These are phyloP conservation scores for Penicillium sp. DNA, from an alignment of 2,329 filamentous ascomycete species.

Conservation along the genomic window DNA sequence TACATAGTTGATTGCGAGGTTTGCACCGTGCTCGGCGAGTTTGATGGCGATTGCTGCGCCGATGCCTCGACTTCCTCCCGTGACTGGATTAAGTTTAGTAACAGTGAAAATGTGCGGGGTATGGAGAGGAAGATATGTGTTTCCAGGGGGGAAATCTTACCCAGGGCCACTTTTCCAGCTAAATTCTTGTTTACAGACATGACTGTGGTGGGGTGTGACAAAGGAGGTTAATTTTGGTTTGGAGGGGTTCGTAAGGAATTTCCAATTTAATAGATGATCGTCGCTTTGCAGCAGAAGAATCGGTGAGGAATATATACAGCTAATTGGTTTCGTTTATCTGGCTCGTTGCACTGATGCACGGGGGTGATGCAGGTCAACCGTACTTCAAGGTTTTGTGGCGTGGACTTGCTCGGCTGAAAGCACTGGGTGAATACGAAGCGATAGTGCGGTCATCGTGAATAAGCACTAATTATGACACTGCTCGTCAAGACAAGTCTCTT, in stretches of 20 bases:
- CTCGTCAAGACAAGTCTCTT: background rate
- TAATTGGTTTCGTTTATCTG: background rate
- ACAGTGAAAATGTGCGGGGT: background rate
- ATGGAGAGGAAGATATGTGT: background rate
- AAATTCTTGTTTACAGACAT: slow-evolving; percentile 19
- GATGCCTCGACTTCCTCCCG: slow-evolving; percentile 24
- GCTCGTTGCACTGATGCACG: background rate
- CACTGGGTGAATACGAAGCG: background rate
- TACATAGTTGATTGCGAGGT: slow-evolving; percentile 21
- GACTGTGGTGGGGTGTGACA: background rate
- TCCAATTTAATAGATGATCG: background rate
- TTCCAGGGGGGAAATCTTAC: background rate
- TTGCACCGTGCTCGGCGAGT: slow-evolving; percentile 17
- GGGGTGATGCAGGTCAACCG: background rate
- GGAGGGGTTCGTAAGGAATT: background rate
- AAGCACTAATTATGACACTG: background rate
- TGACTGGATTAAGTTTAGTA: slow-evolving; percentile 10
- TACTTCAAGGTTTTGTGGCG: background rate
- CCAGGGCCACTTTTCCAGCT: slow-evolving; percentile 21
- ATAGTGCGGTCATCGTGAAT: background rate
- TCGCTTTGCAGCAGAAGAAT: background rate
- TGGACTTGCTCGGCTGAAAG: too few relatives aligned
- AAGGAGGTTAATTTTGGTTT: background rate
- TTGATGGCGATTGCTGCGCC: slow-evolving; percentile 23
- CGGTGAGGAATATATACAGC: background rate